Evolutionary conservation across 306 rosid genomes (phyloP).

Genomic region (Delonix regia): DNA sequence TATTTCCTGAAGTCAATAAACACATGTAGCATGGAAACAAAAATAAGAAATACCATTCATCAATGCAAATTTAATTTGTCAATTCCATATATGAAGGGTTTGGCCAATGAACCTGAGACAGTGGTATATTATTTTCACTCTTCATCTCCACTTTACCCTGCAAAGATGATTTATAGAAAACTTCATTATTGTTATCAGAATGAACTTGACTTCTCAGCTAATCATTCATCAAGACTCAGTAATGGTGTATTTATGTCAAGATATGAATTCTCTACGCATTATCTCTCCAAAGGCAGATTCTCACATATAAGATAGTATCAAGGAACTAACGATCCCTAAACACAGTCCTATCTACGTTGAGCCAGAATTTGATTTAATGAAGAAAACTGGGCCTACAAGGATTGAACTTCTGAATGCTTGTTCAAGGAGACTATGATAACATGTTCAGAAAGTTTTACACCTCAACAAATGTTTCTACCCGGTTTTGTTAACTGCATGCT

Average conservation of each 20-base stretch:
- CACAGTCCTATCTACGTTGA: not conserved
- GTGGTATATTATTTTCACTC: constrained; percentile 30
- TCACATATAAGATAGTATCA: not conserved
- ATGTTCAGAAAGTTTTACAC: not conserved
- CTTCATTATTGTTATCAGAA: not conserved
- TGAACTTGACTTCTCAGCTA: not conserved
- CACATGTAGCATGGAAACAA: not conserved
- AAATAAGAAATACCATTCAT: constrained; percentile 13
- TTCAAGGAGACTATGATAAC: not conserved
- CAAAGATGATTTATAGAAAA: not conserved
- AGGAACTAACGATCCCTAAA: not conserved
- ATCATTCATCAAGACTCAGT: not conserved
- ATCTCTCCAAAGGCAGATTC: not conserved
- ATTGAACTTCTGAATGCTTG: not conserved
- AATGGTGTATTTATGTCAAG: not conserved
- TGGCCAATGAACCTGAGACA: constrained; percentile 47
- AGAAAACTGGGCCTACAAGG: not conserved
- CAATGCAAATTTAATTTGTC: not conserved
- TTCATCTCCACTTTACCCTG: constrained; percentile 48
- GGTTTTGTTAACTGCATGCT: not conserved
- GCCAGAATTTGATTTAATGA: not conserved
- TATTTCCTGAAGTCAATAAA: constrained; percentile 47
- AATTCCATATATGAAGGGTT: not conserved
- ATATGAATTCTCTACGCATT: not conserved
- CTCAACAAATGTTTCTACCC: not conserved